Evolutionary conservation across 768 basidiomycete species (phyloP).

Genomic region (Boletus coccyginus): DNA sequence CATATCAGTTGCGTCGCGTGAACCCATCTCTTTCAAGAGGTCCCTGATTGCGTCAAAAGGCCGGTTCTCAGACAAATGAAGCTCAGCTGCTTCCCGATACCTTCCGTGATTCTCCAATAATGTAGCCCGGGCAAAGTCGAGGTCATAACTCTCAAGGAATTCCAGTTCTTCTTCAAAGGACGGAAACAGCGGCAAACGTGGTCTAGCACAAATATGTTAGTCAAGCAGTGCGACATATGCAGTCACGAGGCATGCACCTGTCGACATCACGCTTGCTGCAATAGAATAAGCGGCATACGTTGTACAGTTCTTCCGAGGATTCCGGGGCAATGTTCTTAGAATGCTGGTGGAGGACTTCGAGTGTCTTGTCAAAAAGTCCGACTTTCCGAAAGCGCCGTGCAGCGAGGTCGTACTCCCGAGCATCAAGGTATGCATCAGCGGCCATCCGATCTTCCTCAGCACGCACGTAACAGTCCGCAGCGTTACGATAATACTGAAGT

Average conservation of each 20-base stretch:
- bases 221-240: neutral
- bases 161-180: constrained; percentile 19
- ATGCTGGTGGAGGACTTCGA: constrained; percentile 41
- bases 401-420: constrained; percentile 34
- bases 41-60: constrained; percentile 45
- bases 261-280: constrained; percentile 30
- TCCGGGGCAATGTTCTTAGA: constrained; percentile 27
- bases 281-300: constrained; percentile 46
- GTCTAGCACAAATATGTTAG: constrained; percentile 32
- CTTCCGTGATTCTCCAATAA: constrained; percentile 31
- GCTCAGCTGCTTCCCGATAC: constrained; percentile 48
- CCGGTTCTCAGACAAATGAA: constrained; percentile 49
- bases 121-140: too few species aligned
- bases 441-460: too few species aligned
- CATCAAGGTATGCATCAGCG: too few species aligned
- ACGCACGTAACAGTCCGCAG: too few species aligned
- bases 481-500: too few species aligned
- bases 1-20: constrained; percentile 21
- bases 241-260: constrained; percentile 10
- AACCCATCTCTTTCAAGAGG: constrained; percentile 36
- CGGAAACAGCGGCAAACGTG: constrained; percentile 47
- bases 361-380: constrained; percentile 52
- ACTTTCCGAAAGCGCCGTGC: constrained; percentile 48
- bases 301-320: constrained; percentile 37
- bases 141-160: too few species aligned